Base-by-base conservation (phyloP, 2,329 filamentous ascomycete genomes). In the Erysiphe neolycopersici region DNA sequence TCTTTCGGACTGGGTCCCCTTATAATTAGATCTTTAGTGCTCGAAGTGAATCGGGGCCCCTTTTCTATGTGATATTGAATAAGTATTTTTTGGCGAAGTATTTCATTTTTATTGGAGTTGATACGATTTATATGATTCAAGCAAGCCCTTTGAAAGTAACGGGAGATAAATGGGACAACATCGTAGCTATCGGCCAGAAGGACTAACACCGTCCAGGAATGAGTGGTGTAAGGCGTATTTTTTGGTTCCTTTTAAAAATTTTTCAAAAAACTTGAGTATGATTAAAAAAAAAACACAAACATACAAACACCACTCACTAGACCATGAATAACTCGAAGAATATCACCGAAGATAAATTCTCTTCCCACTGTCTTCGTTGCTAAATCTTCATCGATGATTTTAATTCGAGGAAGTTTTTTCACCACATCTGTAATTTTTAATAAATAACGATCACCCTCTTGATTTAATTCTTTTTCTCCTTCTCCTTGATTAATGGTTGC, bases 171-270 rank as follows among this genome's bases (percentile, higher is more conserved):
- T 2, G 62, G 56, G 1, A 72, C 59, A 47, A 75, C 77, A 59
- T 78, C 75, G 58, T 82, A 84, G 38, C 76, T 70, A 56, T 84
- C 79, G 10, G 78, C 76, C 45, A 81, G 67, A 43, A 82, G 67
- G 36, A 76, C 72, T 36, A 84, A 61, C 1, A 76, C 77, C 13
- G 73, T 69, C 11, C 79, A 62, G 49, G 77, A 77, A 6, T 51
- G 51, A 22, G 68, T 60, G 49, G 80, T 65, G 14, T 67, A 68
- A 17, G 67, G 62, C 1, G 54, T 58, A 1, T 56, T 58, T 10
- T 45, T 22, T 36, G 50, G 51, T 14, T 49, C 50, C 52, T 53
- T 29, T 29, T 29, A 29, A 29, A 29, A 26, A 29, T 10, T 10
- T 29, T 29, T 29, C 9, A 10, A 29, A 29, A 29, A 29, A 29